Percentiles rank a stretch among this genome's conserved stretches.
These are phyloP conservation scores for Sicyos edulis DNA, from an alignment of 306 rosid species.

Conservation along the genomic window DNA sequence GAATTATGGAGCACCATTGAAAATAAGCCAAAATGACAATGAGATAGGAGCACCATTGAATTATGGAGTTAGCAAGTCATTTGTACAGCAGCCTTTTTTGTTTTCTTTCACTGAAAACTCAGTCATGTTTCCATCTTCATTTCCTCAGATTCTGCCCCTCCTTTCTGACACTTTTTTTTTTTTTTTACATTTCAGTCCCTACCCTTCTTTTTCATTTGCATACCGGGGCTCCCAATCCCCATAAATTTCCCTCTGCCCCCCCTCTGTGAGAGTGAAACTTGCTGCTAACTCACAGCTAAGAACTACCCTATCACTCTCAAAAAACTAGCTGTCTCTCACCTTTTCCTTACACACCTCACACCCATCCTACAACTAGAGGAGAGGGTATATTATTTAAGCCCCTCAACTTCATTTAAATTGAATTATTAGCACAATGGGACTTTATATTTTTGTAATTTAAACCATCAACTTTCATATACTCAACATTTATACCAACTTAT, in stretches of 20 bases:
- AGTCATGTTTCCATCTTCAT: conserved; percentile 19
- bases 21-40: not conserved
- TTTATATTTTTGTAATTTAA: too few species aligned
- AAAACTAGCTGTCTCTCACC: conserved; percentile 5
- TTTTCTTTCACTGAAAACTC: not conserved
- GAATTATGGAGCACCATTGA: too few species aligned
- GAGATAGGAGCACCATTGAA: not conserved
- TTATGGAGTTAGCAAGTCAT: not conserved
- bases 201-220: not conserved
- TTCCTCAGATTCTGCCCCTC: not conserved
- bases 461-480: too few species aligned
- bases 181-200: not conserved
- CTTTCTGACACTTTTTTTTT: not conserved
- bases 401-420: too few species aligned
- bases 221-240: not conserved
- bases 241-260: not conserved
- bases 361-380: not conserved
- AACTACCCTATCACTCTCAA: not conserved
- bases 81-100: not conserved
- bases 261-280: too few species aligned
- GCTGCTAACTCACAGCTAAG: too few species aligned
- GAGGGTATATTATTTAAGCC: not conserved
- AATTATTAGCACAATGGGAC: too few species aligned
- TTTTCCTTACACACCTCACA: not conserved
- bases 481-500: too few species aligned